A percentile compares a stretch with the other conserved stretches of the same genome.
Evolutionary conservation across 73 alveolate species (phyloP).

Genomic region (Stentor roeselii): DNA sequence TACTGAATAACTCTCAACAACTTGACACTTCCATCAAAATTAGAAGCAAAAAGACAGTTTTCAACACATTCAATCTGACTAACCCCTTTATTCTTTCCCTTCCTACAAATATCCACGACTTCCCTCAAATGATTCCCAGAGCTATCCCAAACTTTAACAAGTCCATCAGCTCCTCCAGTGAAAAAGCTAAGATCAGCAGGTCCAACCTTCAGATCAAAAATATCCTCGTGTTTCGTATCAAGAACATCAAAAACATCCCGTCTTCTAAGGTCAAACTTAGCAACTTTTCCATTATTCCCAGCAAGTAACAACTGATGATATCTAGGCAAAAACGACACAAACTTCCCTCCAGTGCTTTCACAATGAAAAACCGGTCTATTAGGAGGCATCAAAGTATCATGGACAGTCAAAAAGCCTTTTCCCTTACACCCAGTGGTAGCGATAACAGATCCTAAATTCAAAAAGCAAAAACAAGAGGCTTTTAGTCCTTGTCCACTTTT

Average conservation of each 20-base stretch:
- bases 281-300: slow-evolving; percentile 1
- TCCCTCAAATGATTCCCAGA: not conserved
- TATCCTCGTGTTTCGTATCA: slow-evolving; percentile 3
- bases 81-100: not conserved
- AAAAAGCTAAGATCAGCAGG: not conserved
- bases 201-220: not conserved
- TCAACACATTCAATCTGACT: slow-evolving; percentile 9
- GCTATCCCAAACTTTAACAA: slow-evolving; percentile 3
- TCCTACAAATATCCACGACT: not conserved
- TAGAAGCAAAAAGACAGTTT: not conserved
- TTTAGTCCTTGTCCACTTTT: not conserved
- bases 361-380: not conserved
- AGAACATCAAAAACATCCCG: not conserved
- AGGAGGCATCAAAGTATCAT: slow-evolving; percentile 27
- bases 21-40: slow-evolving; percentile 12
- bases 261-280: slow-evolving; percentile 1
- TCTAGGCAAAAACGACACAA: not conserved
- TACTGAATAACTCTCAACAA: not conserved
- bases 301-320: slow-evolving; percentile 7
- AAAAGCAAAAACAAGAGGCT: not conserved
- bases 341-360: slow-evolving; percentile 22
- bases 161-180: slow-evolving; percentile 24
- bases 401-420: slow-evolving; percentile 7
- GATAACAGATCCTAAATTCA: slow-evolving; percentile 12
- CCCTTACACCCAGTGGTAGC: slow-evolving; percentile 28